phyloP scores from a whole-genome alignment of 2,329 filamentous ascomycete genomes.

The Xylaria digitata region DNA sequence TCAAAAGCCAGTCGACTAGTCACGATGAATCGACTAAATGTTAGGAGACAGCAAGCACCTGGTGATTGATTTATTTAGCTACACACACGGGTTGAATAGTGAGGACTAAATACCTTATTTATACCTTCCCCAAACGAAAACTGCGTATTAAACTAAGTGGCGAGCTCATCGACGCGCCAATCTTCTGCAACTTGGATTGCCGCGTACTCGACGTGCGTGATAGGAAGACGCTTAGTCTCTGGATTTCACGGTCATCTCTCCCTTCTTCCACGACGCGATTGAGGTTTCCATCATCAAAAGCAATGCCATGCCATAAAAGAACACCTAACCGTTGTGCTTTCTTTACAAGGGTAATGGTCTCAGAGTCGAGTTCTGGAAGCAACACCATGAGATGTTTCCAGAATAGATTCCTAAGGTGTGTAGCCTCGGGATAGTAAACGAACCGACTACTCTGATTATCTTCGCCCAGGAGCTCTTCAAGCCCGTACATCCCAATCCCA shows the following conservation, averaged over 20 bases:
- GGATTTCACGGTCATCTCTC: constrained; percentile 64
- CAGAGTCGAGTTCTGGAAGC: constrained; percentile 51
- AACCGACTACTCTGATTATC: constrained; percentile 52
- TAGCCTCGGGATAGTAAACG: constrained; percentile 59
- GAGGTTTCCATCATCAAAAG: constrained; percentile 70
- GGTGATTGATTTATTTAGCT: constrained; percentile 7
- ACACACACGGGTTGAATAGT: not conserved
- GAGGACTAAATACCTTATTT: constrained; percentile 17
- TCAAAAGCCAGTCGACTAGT: not conserved
- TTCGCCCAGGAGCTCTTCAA: constrained; percentile 69
- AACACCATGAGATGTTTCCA: constrained; percentile 57
- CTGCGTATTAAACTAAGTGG: constrained; percentile 36
- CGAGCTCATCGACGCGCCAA: constrained; percentile 26
- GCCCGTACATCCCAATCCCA: constrained; percentile 68
- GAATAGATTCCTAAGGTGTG: constrained; percentile 59
- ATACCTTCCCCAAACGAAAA: constrained; percentile 34
- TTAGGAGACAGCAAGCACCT: not conserved
- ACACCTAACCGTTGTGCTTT: constrained; percentile 64
- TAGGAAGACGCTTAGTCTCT: constrained; percentile 57
- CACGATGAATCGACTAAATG: not conserved
- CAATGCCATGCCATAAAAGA: constrained; percentile 71
- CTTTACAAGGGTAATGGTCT: constrained; percentile 50
- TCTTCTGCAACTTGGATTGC: constrained; percentile 10
- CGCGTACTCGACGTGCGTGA: constrained; percentile 32
- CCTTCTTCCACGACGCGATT: constrained; percentile 66